Evolutionary conservation across 1,139 yeast genomes (phyloP).

Genomic region (Geotrichum bryndzae): DNA sequence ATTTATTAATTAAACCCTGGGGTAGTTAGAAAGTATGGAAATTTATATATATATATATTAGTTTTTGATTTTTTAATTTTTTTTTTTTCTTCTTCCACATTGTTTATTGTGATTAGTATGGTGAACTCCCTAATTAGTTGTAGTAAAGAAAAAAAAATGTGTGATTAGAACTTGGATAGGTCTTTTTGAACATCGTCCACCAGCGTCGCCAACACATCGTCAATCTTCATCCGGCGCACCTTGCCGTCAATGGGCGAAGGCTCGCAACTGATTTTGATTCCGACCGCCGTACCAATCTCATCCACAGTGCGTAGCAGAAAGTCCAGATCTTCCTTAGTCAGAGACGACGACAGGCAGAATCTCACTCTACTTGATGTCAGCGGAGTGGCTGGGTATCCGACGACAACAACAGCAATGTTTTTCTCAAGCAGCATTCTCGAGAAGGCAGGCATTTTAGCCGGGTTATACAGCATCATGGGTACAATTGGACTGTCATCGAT

Average conservation of each 20-base stretch:
- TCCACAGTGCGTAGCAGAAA: slow-evolving; percentile 50
- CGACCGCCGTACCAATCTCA: slow-evolving; percentile 72
- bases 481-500: slow-evolving; percentile 96
- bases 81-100: too few species aligned
- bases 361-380: slow-evolving; percentile 84
- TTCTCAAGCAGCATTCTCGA: slow-evolving; percentile 72
- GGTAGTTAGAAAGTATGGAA: too few species aligned
- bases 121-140: too few species aligned
- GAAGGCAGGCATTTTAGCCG: slow-evolving; percentile 90
- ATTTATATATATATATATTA: too few species aligned
- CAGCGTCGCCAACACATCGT: slow-evolving; percentile 67
- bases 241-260: slow-evolving; percentile 35
- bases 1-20: too few species aligned
- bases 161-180: slow-evolving; percentile 16
- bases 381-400: slow-evolving; percentile 97
- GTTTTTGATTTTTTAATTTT: too few species aligned
- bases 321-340: slow-evolving; percentile 92
- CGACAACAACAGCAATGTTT: slow-evolving; percentile 90
- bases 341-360: slow-evolving; percentile 84
- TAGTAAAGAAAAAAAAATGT: too few species aligned
- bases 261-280: slow-evolving; percentile 58
- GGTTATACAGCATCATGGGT: slow-evolving; percentile 79
- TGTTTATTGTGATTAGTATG: too few species aligned
- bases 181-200: slow-evolving; percentile 51
- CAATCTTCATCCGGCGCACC: slow-evolving; percentile 70